These are phyloP conservation scores for Boletellus ananiceps DNA, from an alignment of 768 basidiomycete species.

Conservation along the genomic window DNA sequence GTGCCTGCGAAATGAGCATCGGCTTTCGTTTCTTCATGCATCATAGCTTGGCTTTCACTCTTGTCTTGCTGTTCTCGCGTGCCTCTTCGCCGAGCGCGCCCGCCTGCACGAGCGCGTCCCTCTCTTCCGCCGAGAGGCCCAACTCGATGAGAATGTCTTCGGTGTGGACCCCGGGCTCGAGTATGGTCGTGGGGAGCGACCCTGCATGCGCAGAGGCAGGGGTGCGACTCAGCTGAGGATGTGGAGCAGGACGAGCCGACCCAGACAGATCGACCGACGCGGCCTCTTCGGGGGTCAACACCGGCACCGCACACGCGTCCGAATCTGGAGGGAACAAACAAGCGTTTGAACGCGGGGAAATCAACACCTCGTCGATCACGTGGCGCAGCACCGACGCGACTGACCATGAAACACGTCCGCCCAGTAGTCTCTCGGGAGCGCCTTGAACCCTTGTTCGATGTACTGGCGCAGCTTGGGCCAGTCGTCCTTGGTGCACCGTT, in stretches of 20 bases:
- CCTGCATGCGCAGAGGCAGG: slow-evolving; percentile 18
- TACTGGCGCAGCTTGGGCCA: slow-evolving; percentile 59
- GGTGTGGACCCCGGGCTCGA: slow-evolving; percentile 52
- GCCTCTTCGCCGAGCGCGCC: slow-evolving; percentile 45
- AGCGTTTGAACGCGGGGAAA: neutral
- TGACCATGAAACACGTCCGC: slow-evolving; percentile 59
- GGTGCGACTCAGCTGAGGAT: slow-evolving; percentile 42
- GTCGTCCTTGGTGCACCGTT: slow-evolving; percentile 41
- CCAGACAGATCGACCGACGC: slow-evolving; percentile 37
- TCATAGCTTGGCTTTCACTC: slow-evolving; percentile 25
- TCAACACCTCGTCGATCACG: too few species aligned
- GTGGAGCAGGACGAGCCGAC: slow-evolving; percentile 44
- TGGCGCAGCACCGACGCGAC: neutral
- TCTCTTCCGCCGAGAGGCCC: slow-evolving; percentile 42
- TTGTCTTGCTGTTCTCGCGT: slow-evolving; percentile 15
- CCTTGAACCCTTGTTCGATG: slow-evolving; percentile 59
- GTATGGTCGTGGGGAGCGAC: slow-evolving; percentile 12
- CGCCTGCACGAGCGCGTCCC: slow-evolving; percentile 36
- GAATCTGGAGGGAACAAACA: slow-evolving; percentile 40
- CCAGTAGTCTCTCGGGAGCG: slow-evolving; percentile 65
- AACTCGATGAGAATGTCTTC: slow-evolving; percentile 48
- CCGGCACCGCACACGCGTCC: slow-evolving; percentile 69
- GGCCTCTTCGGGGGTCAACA: slow-evolving; percentile 62
- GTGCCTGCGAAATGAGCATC: neutral
- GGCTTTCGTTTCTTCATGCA: neutral